These are phyloP conservation scores for Zygosaccharomyces sapae DNA, from an alignment of 1,139 yeast species.

Conservation along the genomic window DNA sequence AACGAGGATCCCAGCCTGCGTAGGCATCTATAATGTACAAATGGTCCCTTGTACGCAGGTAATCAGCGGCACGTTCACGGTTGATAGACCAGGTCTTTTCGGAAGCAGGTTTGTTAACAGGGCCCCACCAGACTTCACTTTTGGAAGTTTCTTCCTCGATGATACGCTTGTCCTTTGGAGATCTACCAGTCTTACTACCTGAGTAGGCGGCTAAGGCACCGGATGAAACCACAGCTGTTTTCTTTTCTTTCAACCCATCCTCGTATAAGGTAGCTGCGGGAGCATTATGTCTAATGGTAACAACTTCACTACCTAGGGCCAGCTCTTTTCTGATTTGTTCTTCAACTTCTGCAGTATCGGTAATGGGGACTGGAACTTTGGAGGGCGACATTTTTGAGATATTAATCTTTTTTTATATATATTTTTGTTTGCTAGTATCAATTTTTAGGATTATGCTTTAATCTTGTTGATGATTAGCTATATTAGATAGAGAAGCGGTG, in stretches of 20 bases:
- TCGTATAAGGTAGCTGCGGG: slow-evolving; percentile 91
- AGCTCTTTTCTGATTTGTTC: slow-evolving; percentile 35
- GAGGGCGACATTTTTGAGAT: slow-evolving; percentile 28
- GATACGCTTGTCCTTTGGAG: slow-evolving; percentile 97
- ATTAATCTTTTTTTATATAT: no score
- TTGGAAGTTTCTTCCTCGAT: slow-evolving; percentile 88
- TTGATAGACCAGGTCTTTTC: slow-evolving; percentile 95
- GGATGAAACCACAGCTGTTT: slow-evolving; percentile 87
- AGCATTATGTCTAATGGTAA: slow-evolving; percentile 66
- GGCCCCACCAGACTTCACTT: slow-evolving; percentile 97
- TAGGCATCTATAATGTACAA: slow-evolving; percentile 93
- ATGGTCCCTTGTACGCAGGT: slow-evolving; percentile 91
- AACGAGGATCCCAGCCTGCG: slow-evolving; percentile 99
- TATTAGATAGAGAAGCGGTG: no score
- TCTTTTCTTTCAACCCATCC: slow-evolving; percentile 84
- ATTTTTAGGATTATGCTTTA: no score
- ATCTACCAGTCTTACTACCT: slow-evolving; percentile 95
- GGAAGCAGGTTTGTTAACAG: slow-evolving; percentile 91
- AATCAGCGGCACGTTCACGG: slow-evolving; percentile 95
- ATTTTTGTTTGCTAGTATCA: no score
- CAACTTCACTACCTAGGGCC: slow-evolving; percentile 37
- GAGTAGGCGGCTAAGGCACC: slow-evolving; percentile 97
- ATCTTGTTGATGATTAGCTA: no score
- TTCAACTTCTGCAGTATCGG: slow-evolving; percentile 23
- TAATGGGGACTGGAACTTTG: slow-evolving; percentile 16